Base-by-base conservation (phyloP, 2,329 filamentous ascomycete species). In the Tolypocladium endophyticum region DNA sequence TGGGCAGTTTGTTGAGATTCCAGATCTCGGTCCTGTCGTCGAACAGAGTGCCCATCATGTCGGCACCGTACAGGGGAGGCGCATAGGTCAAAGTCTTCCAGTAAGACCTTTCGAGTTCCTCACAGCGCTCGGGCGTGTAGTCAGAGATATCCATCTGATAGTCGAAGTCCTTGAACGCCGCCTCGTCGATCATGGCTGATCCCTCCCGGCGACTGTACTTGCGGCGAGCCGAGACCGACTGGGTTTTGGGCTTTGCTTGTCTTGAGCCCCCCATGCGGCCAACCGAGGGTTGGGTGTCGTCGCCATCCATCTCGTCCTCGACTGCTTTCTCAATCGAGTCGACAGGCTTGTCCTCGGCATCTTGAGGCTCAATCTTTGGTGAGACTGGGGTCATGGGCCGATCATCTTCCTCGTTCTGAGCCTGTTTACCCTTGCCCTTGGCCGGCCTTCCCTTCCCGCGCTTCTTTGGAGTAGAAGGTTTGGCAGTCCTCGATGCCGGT, bases 71-170 rank as follows among this genome's bases (percentile, higher is more conserved):
- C 72, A 99, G 84, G 0, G 94, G 94, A 60, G 90, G 87, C 55
- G 93, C 95, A 74, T 95, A 99, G 28, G 92, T 97, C 63, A 99
- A 81, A 0, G 91, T 96, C 75, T 95, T 97, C 94, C 94, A 99
- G 76, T 99, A 99, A 52, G 87, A 88, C 58, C 90, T 88, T 74
- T 99, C 94, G 7, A 99, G 81, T 71, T 99, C 94, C 66, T 95
- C 91, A 70, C 94, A 97, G 61, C 95, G 84, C 72, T 97, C 93
- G 0, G 88, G 82, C 0, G 92, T 96, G 71, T 89, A 99, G 58
- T 97, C 91, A 7, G 92, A 89, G 38, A 91, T 83, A 65, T 93
- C 87, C 74, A 97, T 88, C 56, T 85, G 86, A 71, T 97, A 97
- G 70, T 97, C 89, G 71, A 96, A 99, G 64, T 88, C 84, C 68